Evolutionary conservation across 106 monocot genomes (phyloP), one percentile per base, ranked within the genome.

Genomic region (Apostasia shenzhenica): DNA sequence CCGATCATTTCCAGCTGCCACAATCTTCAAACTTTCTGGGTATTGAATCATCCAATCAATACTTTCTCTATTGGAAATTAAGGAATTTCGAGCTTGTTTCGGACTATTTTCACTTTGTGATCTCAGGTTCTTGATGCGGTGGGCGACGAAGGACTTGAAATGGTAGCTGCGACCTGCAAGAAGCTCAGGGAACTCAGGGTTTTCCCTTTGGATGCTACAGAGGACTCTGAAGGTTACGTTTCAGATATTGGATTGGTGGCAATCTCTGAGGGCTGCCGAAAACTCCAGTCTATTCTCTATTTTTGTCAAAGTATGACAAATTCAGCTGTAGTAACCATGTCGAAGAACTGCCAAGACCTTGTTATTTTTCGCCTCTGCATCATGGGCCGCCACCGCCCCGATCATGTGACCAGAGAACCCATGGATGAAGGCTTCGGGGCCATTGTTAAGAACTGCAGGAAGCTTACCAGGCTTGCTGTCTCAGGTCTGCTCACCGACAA

Each of bases 391-490:
- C 84, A 65, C 55, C 75, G 68, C 14, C 90, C 90, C 0, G 94
- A 94, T 56, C 78, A 83, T 42, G 45, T 74, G 13, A 94, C 94
- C 0, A 72, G 82, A 3, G 78, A 87, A 52, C 74, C 94, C 2
- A 94, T 94, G 94, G 94, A 94, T 46, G 87, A 85, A 49, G 94
- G 87, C 4, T 94, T 94, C 66, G 90, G 94, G 0, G 87, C 90
- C 13, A 90, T 94, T 11, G 94, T 94, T 0, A 81, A 70, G 85
- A 91, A 90, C 62, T 94, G 94, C 79, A 90, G 79, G 72, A 90
- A 88, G 10, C 87, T 94, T 8, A 83, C 84, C 40, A 82, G 90
- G 69, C 90, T 94, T 26, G 82, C 94, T 1, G 77, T 94, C 2
- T 94, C 94, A 41, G 94, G 94, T 0, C 50, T 90, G 54, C 85